Evolutionary conservation across 1,284 basidiomycete genomes (phyloP), one percentile per base, ranked within the genome.

Genomic region (Rhodotorula glutinis): DNA sequence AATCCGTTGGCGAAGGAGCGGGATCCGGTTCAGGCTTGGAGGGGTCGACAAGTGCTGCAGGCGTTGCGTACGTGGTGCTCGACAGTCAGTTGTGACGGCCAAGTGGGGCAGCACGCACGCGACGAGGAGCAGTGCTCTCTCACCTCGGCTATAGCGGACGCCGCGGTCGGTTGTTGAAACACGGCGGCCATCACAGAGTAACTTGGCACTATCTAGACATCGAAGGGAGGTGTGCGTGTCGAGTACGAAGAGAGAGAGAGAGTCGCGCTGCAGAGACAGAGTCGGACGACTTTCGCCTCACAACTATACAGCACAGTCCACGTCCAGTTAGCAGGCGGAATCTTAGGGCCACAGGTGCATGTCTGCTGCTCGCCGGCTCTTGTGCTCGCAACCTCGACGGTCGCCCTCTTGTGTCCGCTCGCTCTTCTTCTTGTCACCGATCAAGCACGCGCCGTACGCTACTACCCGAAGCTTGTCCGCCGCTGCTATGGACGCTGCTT

Each of bases 31-130:
- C 41, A 73, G 61, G 13, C 62, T 62, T 2, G 72, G 67, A 16
- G 72, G 72, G 19, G 72, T 69, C n/a, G 69, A 69, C 29, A 73
- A 61, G 57, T 73, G 72, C 67, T 71, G 56, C 14, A 29, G 10
- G 47, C 30, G 46, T n/a, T n/a, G n/a, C n/a, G n/a, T n/a, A n/a
- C n/a, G n/a, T n/a, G n/a, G n/a, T n/a, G n/a, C n/a, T n/a, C n/a
- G n/a, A n/a, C n/a, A n/a, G n/a, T n/a, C n/a, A n/a, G n/a, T n/a
- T n/a, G 33, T 13, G 52, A 13, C 19, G 13, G 38, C 25, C n/a
- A 19, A 47, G 60, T n/a, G 41, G 29, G 46, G 27, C 38, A 4
- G 51, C 13, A 40, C 30, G 25, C 29, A 19, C 11, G 51, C 17
- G 25, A 51, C 3, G 44, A 5, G 40, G 21, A 25, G 3, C 21